phyloP scores from a whole-genome alignment of 345 rosid genomes.

The Acer yangbiense region DNA sequence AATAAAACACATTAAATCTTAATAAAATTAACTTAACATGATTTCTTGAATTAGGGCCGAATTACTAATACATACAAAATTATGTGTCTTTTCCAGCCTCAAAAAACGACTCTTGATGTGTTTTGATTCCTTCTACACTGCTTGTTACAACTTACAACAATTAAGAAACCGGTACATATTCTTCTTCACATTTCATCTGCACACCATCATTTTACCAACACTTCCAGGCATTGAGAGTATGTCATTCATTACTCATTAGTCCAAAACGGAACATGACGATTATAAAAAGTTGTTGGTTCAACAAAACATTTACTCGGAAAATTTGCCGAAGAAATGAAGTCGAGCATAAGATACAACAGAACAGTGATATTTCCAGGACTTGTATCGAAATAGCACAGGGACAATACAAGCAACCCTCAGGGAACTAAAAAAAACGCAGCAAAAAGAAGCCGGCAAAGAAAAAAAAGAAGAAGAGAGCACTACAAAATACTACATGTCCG shows the following conservation, averaged over 20 bases:
- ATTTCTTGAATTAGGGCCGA: too few species aligned
- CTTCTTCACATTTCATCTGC: background rate
- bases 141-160: background rate
- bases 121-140: background rate
- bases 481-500: conserved; percentile 21
- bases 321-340: conserved; percentile 15
- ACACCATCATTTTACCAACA: background rate
- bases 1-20: too few species aligned
- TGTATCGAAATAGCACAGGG: conserved; percentile 21
- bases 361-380: conserved; percentile 23
- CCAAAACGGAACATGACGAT: background rate
- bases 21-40: too few species aligned
- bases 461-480: conserved; percentile 15
- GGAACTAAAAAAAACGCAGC: conserved; percentile 1
- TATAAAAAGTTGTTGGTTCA: background rate
- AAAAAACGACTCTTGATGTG: background rate
- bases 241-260: background rate
- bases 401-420: conserved; percentile 10
- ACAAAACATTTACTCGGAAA: background rate
- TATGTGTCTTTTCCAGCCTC: background rate
- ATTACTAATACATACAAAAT: too few species aligned
- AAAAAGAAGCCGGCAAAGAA: conserved; percentile 23
- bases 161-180: background rate
- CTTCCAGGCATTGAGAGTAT: background rate
- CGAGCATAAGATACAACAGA: conserved; percentile 32